phyloP scores from a whole-genome alignment of 192 early-diverging fungal species.

The Coemansia sp. region DNA sequence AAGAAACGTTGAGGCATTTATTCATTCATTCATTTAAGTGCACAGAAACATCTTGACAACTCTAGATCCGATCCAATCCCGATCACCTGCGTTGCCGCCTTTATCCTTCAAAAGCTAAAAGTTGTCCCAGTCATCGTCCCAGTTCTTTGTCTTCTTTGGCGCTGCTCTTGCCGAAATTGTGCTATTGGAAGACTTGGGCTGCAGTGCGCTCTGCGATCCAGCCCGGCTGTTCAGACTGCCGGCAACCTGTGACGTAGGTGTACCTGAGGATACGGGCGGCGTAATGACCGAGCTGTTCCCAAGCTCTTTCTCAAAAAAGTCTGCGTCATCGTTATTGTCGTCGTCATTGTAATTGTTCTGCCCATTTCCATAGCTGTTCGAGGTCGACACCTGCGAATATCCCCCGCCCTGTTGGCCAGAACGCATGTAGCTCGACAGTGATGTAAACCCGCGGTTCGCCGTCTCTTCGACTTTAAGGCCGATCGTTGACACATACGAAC shows the following conservation, averaged over 20 bases:
- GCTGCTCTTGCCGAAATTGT: constrained; percentile 8
- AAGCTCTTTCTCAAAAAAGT: constrained; percentile 39
- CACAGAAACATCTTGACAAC: no score
- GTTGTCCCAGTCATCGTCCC: constrained; percentile 46
- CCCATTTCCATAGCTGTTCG: neutral
- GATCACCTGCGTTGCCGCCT: neutral
- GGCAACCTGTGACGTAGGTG: neutral
- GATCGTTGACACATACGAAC: constrained; percentile 60
- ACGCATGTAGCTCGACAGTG: constrained; percentile 34
- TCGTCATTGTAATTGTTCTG: neutral
- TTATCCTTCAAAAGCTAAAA: constrained; percentile 13
- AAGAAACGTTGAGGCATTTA: no score
- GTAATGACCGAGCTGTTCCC: constrained; percentile 15
- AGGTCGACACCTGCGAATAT: constrained; percentile 27
- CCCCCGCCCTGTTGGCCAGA: constrained; percentile 21
- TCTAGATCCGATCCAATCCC: no score
- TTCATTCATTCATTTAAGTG: no score
- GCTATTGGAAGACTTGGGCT: constrained; percentile 8
- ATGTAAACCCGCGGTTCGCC: constrained; percentile 34
- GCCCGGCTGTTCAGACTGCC: constrained; percentile 13
- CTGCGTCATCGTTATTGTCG: constrained; percentile 11
- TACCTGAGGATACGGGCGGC: constrained; percentile 17
- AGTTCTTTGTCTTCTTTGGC: constrained; percentile 20
- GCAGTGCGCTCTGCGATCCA: constrained; percentile 10
- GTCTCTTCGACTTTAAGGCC: constrained; percentile 38